Percentiles rank a stretch among this genome's conserved stretches.
phyloP scores from a whole-genome alignment of 2,329 filamentous ascomycete species.

The Monilinia laxa region DNA sequence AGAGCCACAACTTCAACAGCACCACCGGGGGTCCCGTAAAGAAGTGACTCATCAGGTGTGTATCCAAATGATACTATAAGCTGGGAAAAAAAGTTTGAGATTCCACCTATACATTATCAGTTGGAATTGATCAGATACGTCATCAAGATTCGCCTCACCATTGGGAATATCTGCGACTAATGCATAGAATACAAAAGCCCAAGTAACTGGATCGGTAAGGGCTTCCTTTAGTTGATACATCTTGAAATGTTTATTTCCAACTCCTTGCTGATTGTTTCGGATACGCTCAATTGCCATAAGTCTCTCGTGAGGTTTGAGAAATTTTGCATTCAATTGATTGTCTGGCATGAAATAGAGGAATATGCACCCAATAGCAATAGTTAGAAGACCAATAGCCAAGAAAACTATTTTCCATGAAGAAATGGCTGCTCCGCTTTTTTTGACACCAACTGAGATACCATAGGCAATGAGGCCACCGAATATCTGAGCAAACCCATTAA shows the following conservation, averaged over 20 bases:
- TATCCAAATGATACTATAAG: conserved; percentile 53
- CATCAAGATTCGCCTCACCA: conserved; percentile 27
- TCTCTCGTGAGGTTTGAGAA: conserved; percentile 47
- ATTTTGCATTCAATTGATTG: conserved; percentile 47
- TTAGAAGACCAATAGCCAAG: conserved; percentile 49
- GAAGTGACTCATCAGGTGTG: conserved; percentile 37
- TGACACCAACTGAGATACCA: conserved; percentile 55
- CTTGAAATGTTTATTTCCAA: conserved; percentile 55
- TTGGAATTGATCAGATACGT: not conserved
- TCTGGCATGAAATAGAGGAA: conserved; percentile 48
- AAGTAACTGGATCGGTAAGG: conserved; percentile 38
- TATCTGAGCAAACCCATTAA: conserved; percentile 64
- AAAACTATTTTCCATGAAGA: conserved; percentile 60
- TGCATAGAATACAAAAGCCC: conserved; percentile 48
- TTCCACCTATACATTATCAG: conserved; percentile 45
- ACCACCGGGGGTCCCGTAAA: conserved; percentile 38
- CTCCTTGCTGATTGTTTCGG: conserved; percentile 57
- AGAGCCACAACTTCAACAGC: conserved; percentile 37
- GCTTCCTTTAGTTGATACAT: conserved; percentile 53
- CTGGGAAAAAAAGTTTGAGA: conserved; percentile 58
- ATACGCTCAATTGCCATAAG: conserved; percentile 49
- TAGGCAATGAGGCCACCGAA: conserved; percentile 63
- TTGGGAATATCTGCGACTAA: conserved; percentile 40
- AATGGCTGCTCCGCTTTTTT: conserved; percentile 52
- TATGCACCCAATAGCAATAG: conserved; percentile 43